These are phyloP conservation scores for Nelumbo lutea DNA, from an alignment of 164 flowering plant genomes.

Conservation along the genomic window DNA sequence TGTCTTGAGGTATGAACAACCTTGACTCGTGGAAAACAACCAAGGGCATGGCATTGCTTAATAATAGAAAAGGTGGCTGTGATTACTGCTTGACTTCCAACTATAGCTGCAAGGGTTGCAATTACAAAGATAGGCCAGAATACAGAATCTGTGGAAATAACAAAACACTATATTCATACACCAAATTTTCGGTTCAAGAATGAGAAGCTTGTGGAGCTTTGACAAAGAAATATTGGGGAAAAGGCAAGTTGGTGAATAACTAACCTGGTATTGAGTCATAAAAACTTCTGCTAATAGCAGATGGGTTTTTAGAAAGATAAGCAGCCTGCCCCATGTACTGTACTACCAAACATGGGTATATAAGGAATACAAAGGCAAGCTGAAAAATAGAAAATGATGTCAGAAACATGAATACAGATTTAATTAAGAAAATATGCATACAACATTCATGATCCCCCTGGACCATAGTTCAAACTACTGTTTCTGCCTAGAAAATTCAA, in stretches of 20 bases:
- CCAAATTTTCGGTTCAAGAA: background rate
- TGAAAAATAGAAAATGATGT: background rate
- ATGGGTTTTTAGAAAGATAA: background rate
- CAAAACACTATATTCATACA: background rate
- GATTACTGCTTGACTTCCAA: constrained; percentile 15
- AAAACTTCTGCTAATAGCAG: background rate
- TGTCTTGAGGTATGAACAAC: constrained; percentile 12
- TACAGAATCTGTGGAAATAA: background rate
- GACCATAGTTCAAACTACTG: no score
- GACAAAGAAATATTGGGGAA: background rate
- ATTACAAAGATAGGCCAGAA: constrained; percentile 14
- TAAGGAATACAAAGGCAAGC: background rate
- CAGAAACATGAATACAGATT: no score
- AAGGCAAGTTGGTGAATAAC: background rate
- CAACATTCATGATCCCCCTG: no score
- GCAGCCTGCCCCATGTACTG: constrained; percentile 1
- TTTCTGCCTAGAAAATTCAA: no score
- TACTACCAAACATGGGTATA: background rate
- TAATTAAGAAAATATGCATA: no score
- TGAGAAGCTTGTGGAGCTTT: background rate
- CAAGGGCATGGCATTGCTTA: constrained; percentile 7
- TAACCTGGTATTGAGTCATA: constrained; percentile 10
- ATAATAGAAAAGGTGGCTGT: constrained; percentile 15
- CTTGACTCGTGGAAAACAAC: constrained; percentile 19
- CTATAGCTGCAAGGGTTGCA: constrained; percentile 17